A percentile compares a stretch with the other conserved stretches of the same genome.
These are phyloP conservation scores for Barnettozyma sucrosica DNA, from an alignment of 805 yeast species.

Conservation along the genomic window DNA sequence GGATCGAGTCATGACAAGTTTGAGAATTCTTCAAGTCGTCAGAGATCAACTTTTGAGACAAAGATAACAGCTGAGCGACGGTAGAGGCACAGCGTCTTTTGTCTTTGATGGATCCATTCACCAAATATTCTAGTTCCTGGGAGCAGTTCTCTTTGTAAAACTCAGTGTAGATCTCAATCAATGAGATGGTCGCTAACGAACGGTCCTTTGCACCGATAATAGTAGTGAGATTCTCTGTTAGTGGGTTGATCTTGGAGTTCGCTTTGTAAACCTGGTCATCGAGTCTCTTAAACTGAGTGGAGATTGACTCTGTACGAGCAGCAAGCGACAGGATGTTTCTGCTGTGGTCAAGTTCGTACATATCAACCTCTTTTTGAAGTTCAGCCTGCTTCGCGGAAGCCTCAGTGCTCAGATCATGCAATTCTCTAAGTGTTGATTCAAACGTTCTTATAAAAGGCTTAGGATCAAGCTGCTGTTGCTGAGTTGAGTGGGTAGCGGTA, in stretches of 20 bases:
- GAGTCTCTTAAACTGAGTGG: conserved; percentile 42
- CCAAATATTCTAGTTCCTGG: conserved; percentile 51
- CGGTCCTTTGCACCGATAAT: conserved; percentile 70
- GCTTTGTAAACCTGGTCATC: conserved; percentile 52
- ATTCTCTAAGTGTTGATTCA: conserved; percentile 74
- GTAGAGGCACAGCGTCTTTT: conserved; percentile 62
- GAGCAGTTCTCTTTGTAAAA: conserved; percentile 49
- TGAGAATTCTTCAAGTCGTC: conserved; percentile 42
- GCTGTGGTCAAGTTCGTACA: conserved; percentile 62
- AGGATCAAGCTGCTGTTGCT: conserved; percentile 53
- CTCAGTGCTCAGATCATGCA: conserved; percentile 55
- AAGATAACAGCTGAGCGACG: conserved; percentile 55
- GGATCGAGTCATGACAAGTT: conserved; percentile 39
- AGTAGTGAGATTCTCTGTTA: conserved; percentile 61
- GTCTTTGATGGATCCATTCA: conserved; percentile 48
- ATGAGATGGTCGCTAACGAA: conserved; percentile 62
- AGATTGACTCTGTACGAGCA: conserved; percentile 39
- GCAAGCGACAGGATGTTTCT: conserved; percentile 55
- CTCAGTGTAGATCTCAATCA: conserved; percentile 71
- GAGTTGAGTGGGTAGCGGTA: conserved; percentile 26
- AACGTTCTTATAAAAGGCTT: conserved; percentile 92
- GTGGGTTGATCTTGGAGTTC: conserved; percentile 55
- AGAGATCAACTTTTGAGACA: conserved; percentile 60
- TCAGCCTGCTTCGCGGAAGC: conserved; percentile 43
- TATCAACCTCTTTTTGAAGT: conserved; percentile 52